phyloP scores from a whole-genome alignment of 768 basidiomycete species.

The Psilocybe azurescens region DNA sequence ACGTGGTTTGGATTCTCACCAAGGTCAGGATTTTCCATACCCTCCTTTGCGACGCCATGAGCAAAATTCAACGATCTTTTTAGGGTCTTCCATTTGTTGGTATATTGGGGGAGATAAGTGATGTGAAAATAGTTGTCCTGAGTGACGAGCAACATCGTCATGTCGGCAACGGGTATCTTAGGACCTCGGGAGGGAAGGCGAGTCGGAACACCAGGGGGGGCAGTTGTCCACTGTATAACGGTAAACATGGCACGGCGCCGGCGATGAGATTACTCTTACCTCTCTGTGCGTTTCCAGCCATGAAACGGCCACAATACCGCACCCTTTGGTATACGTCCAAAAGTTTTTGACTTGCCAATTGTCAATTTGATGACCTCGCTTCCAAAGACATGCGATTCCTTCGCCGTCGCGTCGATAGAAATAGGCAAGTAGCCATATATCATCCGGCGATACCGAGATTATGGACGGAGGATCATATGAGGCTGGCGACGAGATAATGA shows the following conservation, averaged over 20 bases:
- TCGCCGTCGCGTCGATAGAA: conserved; percentile 64
- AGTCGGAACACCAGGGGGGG: conserved; percentile 44
- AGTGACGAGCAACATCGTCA: conserved; percentile 68
- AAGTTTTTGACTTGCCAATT: conserved; percentile 63
- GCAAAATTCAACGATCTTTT: conserved; percentile 53
- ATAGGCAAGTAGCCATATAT: conserved; percentile 76
- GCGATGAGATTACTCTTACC: conserved; percentile 40
- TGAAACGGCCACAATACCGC: conserved; percentile 62
- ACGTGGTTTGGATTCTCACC: conserved; percentile 37
- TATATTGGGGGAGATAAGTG: conserved; percentile 56
- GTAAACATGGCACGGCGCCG: not conserved
- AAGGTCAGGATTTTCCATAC: conserved; percentile 35
- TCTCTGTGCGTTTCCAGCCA: conserved; percentile 70
- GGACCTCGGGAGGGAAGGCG: conserved; percentile 70
- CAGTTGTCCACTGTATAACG: conserved; percentile 55
- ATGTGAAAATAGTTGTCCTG: conserved; percentile 62
- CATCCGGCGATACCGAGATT: conserved; percentile 62
- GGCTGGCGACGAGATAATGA: conserved; percentile 47
- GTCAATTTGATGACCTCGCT: conserved; percentile 61
- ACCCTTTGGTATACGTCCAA: conserved; percentile 55
- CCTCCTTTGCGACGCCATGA: conserved; percentile 37
- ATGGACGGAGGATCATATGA: conserved; percentile 67
- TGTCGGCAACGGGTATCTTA: conserved; percentile 51
- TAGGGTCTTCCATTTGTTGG: conserved; percentile 47
- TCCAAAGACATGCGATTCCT: conserved; percentile 73